Evolutionary conservation across 768 basidiomycete genomes (phyloP).

Genomic region (Russula abietina): DNA sequence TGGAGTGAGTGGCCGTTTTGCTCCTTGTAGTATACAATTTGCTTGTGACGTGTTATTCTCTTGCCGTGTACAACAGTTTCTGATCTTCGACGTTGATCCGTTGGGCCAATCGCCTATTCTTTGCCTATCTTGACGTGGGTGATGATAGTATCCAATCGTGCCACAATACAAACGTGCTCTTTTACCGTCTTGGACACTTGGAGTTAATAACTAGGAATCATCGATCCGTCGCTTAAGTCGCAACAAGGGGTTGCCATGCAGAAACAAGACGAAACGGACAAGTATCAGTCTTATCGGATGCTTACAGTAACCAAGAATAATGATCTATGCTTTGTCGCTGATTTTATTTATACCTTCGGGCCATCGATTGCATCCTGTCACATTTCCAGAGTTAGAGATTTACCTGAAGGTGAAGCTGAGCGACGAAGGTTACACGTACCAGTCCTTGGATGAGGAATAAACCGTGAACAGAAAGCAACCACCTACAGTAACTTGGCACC

Average conservation of each 20-base stretch:
- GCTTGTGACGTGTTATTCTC: background rate
- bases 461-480: too few relatives aligned
- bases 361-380: background rate
- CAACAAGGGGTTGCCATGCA: background rate
- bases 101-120: background rate
- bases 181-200: background rate
- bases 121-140: background rate
- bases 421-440: background rate
- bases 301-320: background rate
- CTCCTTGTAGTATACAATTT: background rate
- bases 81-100: too few relatives aligned
- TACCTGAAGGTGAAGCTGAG: background rate
- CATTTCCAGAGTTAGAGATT: background rate
- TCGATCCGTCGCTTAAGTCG: background rate
- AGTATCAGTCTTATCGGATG: background rate
- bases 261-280: background rate
- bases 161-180: background rate
- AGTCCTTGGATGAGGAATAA: background rate
- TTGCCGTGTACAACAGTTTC: too few relatives aligned
- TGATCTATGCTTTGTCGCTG: background rate
- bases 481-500: too few relatives aligned
- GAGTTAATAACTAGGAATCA: background rate
- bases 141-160: background rate
- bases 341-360: background rate
- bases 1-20: background rate